phyloP scores from a whole-genome alignment of 2,329 filamentous ascomycete genomes.

The Sporothrix pallida region DNA sequence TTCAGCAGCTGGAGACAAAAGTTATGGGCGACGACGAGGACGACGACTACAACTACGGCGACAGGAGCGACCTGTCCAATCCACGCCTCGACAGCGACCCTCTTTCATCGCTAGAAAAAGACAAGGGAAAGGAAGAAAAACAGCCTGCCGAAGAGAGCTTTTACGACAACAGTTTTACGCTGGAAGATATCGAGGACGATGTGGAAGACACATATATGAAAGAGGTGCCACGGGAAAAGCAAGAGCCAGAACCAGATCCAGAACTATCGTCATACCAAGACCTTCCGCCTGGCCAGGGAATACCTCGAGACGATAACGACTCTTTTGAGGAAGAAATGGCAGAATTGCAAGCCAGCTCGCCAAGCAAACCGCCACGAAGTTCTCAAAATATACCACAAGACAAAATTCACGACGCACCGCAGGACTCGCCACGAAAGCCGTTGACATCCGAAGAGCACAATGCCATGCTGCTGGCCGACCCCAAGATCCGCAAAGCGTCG shows the following conservation, averaged over 20 bases:
- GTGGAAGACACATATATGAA: neutral
- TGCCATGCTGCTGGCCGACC: slow-evolving; percentile 79
- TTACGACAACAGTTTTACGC: neutral
- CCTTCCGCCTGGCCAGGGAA: neutral
- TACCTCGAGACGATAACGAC: neutral
- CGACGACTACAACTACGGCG: neutral
- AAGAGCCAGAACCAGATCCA: neutral
- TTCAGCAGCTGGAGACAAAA: slow-evolving; percentile 28
- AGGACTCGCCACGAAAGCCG: slow-evolving; percentile 17
- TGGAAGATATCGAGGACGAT: neutral
- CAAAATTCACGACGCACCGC: neutral
- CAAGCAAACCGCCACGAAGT: neutral
- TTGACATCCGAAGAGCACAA: slow-evolving; percentile 95
- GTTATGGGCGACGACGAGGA: slow-evolving; percentile 22
- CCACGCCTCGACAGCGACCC: neutral
- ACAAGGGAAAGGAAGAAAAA: neutral
- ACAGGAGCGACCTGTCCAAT: neutral
- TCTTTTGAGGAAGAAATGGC: neutral
- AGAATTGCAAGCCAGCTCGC: neutral
- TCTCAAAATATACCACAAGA: neutral
- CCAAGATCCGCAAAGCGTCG: slow-evolving; percentile 83
- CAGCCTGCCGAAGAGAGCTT: neutral
- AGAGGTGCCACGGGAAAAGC: too few relatives aligned
- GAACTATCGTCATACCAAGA: slow-evolving; percentile 20
- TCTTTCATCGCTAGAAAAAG: slow-evolving; percentile 19